These are phyloP conservation scores for Juglanconis sp. DNA, from an alignment of 2,329 filamentous ascomycete species.

Conservation along the genomic window DNA sequence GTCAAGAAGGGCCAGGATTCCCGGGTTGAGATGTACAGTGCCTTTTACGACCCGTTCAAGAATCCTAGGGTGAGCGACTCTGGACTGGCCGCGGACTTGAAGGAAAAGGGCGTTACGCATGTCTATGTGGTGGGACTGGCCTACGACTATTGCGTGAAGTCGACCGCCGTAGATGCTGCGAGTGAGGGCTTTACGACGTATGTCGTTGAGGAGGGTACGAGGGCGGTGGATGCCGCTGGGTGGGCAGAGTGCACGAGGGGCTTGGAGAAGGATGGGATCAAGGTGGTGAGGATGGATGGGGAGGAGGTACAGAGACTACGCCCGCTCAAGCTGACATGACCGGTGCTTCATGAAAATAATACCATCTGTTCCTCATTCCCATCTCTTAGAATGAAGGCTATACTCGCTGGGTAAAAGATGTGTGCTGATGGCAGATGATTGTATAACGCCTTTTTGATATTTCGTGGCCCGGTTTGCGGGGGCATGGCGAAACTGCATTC, in stretches of 20 bases:
- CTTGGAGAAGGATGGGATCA: slow-evolving; percentile 58
- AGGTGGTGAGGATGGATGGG: slow-evolving; percentile 56
- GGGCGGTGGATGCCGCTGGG: slow-evolving; percentile 60
- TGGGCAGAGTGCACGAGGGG: slow-evolving; percentile 56
- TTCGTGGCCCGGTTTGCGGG: no score
- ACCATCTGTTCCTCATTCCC: neutral
- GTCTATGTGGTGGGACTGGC: slow-evolving; percentile 86
- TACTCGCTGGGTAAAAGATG: no score
- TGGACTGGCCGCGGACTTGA: slow-evolving; percentile 59
- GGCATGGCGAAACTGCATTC: no score
- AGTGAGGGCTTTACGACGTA: slow-evolving; percentile 73
- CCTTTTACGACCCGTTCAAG: slow-evolving; percentile 78
- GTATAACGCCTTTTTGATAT: no score
- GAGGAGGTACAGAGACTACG: slow-evolving; percentile 52
- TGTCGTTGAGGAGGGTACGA: slow-evolving; percentile 76
- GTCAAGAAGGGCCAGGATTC: slow-evolving; percentile 75
- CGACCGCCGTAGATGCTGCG: slow-evolving; percentile 73
- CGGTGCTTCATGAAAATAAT: neutral
- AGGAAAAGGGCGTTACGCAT: slow-evolving; percentile 60
- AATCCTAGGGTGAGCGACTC: slow-evolving; percentile 58
- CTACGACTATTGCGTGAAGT: slow-evolving; percentile 83
- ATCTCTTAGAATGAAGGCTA: no score
- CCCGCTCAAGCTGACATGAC: neutral
- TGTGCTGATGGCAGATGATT: no score
- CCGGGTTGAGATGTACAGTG: slow-evolving; percentile 88